Conservation (phyloP, 148 eudicot species). For the Pouteria glomerata region DNA sequence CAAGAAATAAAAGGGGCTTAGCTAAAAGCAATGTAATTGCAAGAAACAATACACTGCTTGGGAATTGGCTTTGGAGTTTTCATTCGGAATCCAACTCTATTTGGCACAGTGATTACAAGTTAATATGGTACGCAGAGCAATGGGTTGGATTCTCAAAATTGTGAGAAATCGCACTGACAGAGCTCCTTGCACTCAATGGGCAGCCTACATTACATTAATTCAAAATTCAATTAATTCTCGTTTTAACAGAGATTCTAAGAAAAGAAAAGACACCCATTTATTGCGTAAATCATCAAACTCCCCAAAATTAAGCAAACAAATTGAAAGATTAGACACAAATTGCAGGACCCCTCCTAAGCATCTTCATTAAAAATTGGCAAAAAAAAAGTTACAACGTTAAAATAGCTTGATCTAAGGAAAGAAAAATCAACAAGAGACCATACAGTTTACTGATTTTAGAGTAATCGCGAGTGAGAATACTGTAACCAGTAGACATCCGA, state of each 20-base stretch:
- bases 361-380: not conserved
- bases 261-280: not conserved
- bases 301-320: not conserved
- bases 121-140: too few species aligned
- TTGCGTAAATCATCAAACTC: not conserved
- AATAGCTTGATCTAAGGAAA: not conserved
- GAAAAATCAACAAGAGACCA: not conserved
- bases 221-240: not conserved
- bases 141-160: too few species aligned
- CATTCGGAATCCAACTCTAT: too few species aligned
- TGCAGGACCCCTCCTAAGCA: not conserved
- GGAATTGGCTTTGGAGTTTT: too few species aligned
- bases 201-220: not conserved
- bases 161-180: too few species aligned
- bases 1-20: too few species aligned
- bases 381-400: not conserved
- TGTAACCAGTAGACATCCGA: slow-evolving; percentile 93
- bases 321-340: not conserved
- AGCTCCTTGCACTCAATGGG: slow-evolving; percentile 1
- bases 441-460: slow-evolving; percentile 85
- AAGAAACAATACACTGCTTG: too few species aligned
- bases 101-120: too few species aligned
- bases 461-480: slow-evolving; percentile 88
- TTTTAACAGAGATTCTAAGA: not conserved
- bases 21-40: too few species aligned